A percentile compares a stretch with the other conserved stretches of the same genome.
Conservation (phyloP, 257 asterid species). For the Primulina eburnea region DNA sequence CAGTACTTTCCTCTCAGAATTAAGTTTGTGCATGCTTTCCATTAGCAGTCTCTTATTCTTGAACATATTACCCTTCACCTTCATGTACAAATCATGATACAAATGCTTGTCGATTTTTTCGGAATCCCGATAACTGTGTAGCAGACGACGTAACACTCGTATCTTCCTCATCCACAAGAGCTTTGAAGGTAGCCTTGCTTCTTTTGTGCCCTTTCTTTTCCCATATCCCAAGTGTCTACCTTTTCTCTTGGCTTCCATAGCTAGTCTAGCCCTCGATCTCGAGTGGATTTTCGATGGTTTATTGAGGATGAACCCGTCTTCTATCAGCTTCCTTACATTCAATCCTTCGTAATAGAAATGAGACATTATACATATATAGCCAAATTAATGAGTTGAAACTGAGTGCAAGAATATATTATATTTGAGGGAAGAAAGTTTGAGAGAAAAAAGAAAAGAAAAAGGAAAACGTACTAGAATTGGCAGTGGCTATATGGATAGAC, state of each 20-base stretch:
- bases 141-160: slow-evolving; percentile 64
- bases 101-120: slow-evolving; percentile 66
- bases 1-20: slow-evolving; percentile 49
- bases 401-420: not conserved
- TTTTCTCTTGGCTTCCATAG: slow-evolving; percentile 10
- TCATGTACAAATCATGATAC: slow-evolving; percentile 77
- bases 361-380: not conserved
- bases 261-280: not conserved
- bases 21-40: slow-evolving; percentile 69
- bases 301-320: slow-evolving; percentile 19
- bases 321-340: slow-evolving; percentile 23
- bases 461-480: slow-evolving; percentile 29
- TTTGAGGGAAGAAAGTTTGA: not conserved
- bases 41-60: slow-evolving; percentile 68
- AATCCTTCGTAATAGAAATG: slow-evolving; percentile 9
- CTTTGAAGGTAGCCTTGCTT: slow-evolving; percentile 68
- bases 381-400: too few species aligned
- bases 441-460: too few species aligned
- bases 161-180: slow-evolving; percentile 66
- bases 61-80: slow-evolving; percentile 67
- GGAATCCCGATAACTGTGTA: slow-evolving; percentile 56
- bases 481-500: slow-evolving; percentile 27
- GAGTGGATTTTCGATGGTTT: slow-evolving; percentile 7
- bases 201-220: slow-evolving; percentile 73
- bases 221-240: slow-evolving; percentile 29